Evolutionary conservation across 768 basidiomycete genomes (phyloP).

Genomic region (Boletus reticuloceps): DNA sequence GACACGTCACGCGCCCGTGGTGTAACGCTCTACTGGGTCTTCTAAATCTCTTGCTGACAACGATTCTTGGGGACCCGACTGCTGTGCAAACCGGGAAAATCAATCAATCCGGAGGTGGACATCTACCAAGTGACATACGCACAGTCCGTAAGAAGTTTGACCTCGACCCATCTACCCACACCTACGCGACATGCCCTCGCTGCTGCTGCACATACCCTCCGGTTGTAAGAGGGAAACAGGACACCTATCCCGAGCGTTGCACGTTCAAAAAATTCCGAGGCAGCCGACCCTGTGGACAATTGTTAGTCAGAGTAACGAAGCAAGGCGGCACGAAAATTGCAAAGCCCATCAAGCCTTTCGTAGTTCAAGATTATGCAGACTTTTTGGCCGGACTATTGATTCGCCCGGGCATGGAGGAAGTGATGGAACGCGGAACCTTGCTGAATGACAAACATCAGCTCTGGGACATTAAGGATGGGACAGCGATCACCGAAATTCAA

Average conservation of each 20-base stretch:
- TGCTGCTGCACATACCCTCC: no score
- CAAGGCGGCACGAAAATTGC: not conserved
- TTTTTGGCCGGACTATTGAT: conserved; percentile 30
- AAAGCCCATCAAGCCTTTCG: conserved; percentile 13
- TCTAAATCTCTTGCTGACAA: no score
- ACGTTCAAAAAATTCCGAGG: conserved; percentile 10
- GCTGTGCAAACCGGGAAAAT: no score
- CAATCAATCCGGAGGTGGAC: no score
- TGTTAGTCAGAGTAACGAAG: not conserved
- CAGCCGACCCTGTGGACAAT: conserved; percentile 15
- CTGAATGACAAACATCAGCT: not conserved
- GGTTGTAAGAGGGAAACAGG: no score
- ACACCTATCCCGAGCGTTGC: conserved; percentile 20
- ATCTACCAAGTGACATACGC: no score
- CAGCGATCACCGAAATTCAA: not conserved
- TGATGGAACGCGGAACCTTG: conserved; percentile 21
- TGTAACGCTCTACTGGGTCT: no score
- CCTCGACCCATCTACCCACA: no score
- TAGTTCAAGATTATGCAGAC: conserved; percentile 27
- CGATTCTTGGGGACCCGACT: no score
- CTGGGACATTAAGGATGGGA: not conserved
- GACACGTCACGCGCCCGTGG: no score
- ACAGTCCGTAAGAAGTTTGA: no score
- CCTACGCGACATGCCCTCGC: no score
- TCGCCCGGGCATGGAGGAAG: conserved; percentile 23